A percentile compares a stretch with the other conserved stretches of the same genome.
Evolutionary conservation across 2,329 filamentous ascomycete species (phyloP).

Genomic region (Ascochyta clinopodiicola): DNA sequence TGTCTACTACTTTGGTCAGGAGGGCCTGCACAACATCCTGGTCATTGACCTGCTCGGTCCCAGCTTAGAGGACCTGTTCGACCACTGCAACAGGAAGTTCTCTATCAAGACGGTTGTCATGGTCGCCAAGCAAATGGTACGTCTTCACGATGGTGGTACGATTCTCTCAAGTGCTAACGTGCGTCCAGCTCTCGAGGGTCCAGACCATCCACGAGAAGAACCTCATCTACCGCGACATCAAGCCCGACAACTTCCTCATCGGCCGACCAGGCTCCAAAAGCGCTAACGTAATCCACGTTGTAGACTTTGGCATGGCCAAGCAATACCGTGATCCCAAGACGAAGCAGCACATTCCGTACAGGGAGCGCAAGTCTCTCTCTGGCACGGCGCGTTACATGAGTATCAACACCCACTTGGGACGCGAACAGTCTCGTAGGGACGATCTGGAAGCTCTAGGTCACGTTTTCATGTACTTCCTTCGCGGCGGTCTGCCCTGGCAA

Average conservation of each 20-base stretch:
- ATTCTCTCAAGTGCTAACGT: constrained; percentile 13
- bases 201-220: constrained; percentile 98
- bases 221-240: constrained; percentile 98
- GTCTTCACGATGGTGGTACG: constrained; percentile 32
- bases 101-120: constrained; percentile 98
- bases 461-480: constrained; percentile 73
- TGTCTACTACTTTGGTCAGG: constrained; percentile 99
- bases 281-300: constrained; percentile 97
- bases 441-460: constrained; percentile 85
- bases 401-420: constrained; percentile 97
- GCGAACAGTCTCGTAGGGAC: constrained; percentile 94
- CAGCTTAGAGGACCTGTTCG: constrained; percentile 94
- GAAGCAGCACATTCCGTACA: constrained; percentile 97
- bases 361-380: constrained; percentile 94
- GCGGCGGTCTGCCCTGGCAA: constrained; percentile 72
- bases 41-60: constrained; percentile 96
- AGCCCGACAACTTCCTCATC: constrained; percentile 98
- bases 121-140: constrained; percentile 98
- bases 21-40: constrained; percentile 97
- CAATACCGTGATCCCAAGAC: constrained; percentile 99
- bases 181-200: constrained; percentile 78
- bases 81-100: constrained; percentile 95
- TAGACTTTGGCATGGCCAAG: constrained; percentile 99
- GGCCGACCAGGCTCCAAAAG: constrained; percentile 89
- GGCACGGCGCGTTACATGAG: constrained; percentile 99